Conservation (phyloP, 352 stramenopile species). For the Peronosclerospora sorghi region DNA sequence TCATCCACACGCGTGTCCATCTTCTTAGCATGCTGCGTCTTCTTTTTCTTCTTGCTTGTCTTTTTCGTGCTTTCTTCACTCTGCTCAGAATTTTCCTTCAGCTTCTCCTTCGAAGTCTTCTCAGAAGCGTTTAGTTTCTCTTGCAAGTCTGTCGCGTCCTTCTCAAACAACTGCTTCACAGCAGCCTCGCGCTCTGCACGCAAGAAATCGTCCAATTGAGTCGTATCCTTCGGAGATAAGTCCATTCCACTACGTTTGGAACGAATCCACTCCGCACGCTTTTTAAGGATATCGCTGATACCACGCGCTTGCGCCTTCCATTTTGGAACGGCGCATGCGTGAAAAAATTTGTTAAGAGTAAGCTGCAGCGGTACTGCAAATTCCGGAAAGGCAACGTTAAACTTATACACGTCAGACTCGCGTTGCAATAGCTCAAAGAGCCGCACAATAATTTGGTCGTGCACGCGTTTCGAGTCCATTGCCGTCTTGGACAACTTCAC, state of each 20-base stretch:
- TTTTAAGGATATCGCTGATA: slow-evolving; percentile 58
- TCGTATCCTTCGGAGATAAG: slow-evolving; percentile 75
- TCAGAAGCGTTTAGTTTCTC: slow-evolving; percentile 58
- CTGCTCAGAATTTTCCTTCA: slow-evolving; percentile 15
- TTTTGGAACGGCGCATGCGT: slow-evolving; percentile 58
- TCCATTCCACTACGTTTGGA: slow-evolving; percentile 86
- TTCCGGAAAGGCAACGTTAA: slow-evolving; percentile 93
- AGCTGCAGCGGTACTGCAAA: slow-evolving; percentile 85
- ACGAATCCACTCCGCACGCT: slow-evolving; percentile 72
- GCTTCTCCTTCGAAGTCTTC: slow-evolving; percentile 31
- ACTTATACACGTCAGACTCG: slow-evolving; percentile 93
- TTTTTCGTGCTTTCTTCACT: slow-evolving; percentile 23
- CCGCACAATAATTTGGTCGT: slow-evolving; percentile 86
- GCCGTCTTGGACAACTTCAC: slow-evolving; percentile 89
- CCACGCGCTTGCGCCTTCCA: slow-evolving; percentile 68
- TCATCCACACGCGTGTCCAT: slow-evolving; percentile 32
- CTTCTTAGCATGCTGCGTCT: slow-evolving; percentile 26
- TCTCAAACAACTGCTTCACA: slow-evolving; percentile 78
- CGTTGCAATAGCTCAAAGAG: slow-evolving; percentile 91
- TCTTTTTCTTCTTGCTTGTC: slow-evolving; percentile 21
- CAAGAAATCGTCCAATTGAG: slow-evolving; percentile 82
- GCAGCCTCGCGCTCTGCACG: slow-evolving; percentile 66
- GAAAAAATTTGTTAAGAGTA: slow-evolving; percentile 85
- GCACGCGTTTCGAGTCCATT: slow-evolving; percentile 74
- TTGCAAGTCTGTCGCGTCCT: slow-evolving; percentile 48